phyloP scores from a whole-genome alignment of 306 rosid species.

The Potentilla sterilis region DNA sequence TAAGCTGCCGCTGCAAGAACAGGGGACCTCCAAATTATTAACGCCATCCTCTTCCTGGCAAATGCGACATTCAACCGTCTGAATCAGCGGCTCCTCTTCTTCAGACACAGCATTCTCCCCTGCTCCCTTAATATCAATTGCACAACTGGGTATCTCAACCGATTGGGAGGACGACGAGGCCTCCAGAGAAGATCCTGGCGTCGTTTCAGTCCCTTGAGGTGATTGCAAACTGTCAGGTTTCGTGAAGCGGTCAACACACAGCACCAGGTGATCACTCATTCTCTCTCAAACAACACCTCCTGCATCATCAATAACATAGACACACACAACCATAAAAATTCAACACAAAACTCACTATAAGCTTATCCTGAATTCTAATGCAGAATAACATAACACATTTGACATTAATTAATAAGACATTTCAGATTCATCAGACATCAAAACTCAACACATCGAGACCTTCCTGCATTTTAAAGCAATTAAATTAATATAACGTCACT shows the following conservation, averaged over 20 bases:
- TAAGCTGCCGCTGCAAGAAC: slow-evolving; percentile 65
- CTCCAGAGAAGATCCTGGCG: slow-evolving; percentile 27
- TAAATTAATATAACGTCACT: neutral
- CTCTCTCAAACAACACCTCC: slow-evolving; percentile 25
- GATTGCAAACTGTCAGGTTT: slow-evolving; percentile 32
- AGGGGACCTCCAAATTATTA: slow-evolving; percentile 54
- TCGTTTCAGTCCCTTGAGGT: slow-evolving; percentile 28
- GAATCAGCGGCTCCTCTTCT: slow-evolving; percentile 45
- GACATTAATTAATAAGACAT: too few species aligned
- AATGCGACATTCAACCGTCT: slow-evolving; percentile 58
- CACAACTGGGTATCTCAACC: slow-evolving; percentile 26
- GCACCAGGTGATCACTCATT: slow-evolving; percentile 45
- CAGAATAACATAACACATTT: neutral
- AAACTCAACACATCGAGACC: neutral
- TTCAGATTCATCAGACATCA: neutral
- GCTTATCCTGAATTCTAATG: neutral
- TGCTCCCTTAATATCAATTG: slow-evolving; percentile 31
- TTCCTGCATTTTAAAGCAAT: neutral
- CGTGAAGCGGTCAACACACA: slow-evolving; percentile 39
- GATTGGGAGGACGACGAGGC: slow-evolving; percentile 21
- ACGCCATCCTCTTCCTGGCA: slow-evolving; percentile 62
- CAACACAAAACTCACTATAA: neutral
- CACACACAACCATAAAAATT: neutral
- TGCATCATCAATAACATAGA: slow-evolving; percentile 2
- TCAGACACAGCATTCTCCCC: slow-evolving; percentile 26